A percentile compares a stretch with the other conserved stretches of the same genome.
phyloP scores from a whole-genome alignment of 2,329 filamentous ascomycete genomes.

The Pestalotiopsis fici region DNA sequence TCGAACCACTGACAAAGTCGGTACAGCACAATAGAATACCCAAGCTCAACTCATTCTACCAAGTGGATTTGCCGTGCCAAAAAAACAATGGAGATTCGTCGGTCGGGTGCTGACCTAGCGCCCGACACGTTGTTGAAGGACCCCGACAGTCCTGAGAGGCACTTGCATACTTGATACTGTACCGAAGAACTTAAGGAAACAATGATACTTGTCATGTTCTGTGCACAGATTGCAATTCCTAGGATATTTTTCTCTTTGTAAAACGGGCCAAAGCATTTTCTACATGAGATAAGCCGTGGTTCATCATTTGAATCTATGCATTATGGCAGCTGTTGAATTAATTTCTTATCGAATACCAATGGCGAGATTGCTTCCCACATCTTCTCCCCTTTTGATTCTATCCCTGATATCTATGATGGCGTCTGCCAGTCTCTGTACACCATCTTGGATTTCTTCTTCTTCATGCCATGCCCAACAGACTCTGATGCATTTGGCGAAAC shows the following conservation, averaged over 20 bases:
- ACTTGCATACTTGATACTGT: not conserved
- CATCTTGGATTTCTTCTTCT: constrained; percentile 52
- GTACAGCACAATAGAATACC: too few relatives aligned
- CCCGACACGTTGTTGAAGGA: not conserved
- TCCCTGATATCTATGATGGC: constrained; percentile 12
- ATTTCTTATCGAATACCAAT: constrained; percentile 9
- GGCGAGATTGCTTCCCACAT: constrained; percentile 9
- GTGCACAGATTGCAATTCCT: too few relatives aligned
- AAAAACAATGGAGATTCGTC: not conserved
- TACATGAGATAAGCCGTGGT: too few relatives aligned
- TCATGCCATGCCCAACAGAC: constrained; percentile 62
- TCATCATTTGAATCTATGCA: too few relatives aligned
- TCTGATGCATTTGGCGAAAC: constrained; percentile 51
- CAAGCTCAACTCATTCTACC: too few relatives aligned
- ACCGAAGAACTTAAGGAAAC: too few relatives aligned
- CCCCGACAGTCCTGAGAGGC: too few relatives aligned
- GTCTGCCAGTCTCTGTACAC: constrained; percentile 49
- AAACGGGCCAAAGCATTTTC: too few relatives aligned
- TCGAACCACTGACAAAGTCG: too few relatives aligned
- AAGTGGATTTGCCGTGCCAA: not conserved
- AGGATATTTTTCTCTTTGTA: too few relatives aligned
- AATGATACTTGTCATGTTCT: too few relatives aligned
- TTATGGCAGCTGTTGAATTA: not conserved
- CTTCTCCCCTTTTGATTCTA: constrained; percentile 10
- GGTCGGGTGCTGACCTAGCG: not conserved